phyloP scores from a whole-genome alignment of 176 grass and related monocot genomes.

The Avena sativa region DNA sequence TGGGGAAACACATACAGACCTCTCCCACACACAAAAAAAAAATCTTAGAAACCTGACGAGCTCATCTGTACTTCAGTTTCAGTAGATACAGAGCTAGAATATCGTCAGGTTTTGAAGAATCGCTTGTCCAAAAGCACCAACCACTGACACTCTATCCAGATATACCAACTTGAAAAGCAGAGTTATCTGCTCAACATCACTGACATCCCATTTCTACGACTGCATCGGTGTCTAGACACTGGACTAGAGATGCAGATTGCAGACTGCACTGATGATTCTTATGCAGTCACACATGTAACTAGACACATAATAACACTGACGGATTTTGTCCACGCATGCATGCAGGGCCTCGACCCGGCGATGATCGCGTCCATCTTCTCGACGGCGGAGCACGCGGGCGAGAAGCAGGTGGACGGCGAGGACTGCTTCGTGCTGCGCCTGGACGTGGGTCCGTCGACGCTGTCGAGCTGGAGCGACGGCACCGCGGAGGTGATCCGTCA shows the following conservation, averaged over 20 bases:
- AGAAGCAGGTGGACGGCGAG: slow-evolving; percentile 89
- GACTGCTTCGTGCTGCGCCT: slow-evolving; percentile 92
- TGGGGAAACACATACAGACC: neutral
- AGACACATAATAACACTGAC: no score
- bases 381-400: slow-evolving; percentile 80
- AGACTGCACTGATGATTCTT: neutral
- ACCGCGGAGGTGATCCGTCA: slow-evolving; percentile 97
- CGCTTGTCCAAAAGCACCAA: slow-evolving; percentile 42
- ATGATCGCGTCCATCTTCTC: slow-evolving; percentile 87
- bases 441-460: slow-evolving; percentile 63
- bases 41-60: neutral
- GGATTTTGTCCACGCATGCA: neutral
- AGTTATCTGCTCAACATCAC: slow-evolving; percentile 20
- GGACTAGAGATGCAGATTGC: neutral
- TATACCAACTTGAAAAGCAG: slow-evolving; percentile 42
- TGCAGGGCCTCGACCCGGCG: slow-evolving; percentile 84
- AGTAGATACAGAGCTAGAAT: neutral
- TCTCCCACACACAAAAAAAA: neutral
- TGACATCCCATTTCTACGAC: slow-evolving; percentile 10
- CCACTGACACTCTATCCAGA: slow-evolving; percentile 32
- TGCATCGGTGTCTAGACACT: slow-evolving; percentile 3
- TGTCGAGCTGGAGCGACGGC: slow-evolving; percentile 89
- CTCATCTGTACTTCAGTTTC: neutral
- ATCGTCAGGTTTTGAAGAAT: slow-evolving; percentile 11
- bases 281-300: neutral